Evolutionary conservation across 495 filamentous ascomycete genomes (phyloP), one percentile per base, ranked within the genome.

Genomic region (Xylaria flabelliformis): DNA sequence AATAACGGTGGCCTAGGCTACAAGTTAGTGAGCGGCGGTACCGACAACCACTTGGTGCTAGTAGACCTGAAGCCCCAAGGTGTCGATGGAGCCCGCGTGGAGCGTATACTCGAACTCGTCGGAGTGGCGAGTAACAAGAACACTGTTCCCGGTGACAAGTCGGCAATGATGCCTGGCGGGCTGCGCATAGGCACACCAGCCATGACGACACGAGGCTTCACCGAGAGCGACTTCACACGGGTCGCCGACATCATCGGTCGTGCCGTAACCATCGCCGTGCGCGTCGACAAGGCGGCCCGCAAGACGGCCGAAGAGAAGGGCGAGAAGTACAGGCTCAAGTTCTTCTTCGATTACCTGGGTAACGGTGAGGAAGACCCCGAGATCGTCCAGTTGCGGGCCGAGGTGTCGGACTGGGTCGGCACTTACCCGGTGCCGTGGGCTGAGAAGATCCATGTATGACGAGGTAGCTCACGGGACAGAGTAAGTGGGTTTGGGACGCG

Each of bases 71-170:
- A 97, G 85, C 93, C 92, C 70, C 92, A 92, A 73, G 89, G 89
- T 24, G 89, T 99, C 21, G 96, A 99, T 77, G 96, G 96, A 64
- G 94, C 93, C 19, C 91, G 96, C 19, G 96, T 99, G 7, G 96
- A 99, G 87, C 91, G 95, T 42, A 91, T 99, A 6, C 86, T 99
- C 7, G 96, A 99, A 80, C 90, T 97, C 10, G 94, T 96, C 64
- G 94, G 95, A 72, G 94, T 99, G 41, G 96, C 97, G 24, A 92
- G 92, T 79, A 99, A 99, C 86, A 99, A 99, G 87, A 99, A 99
- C 83, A 98, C 96, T 15, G 97, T 98, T 0, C 96, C 97, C 5
- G 96, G 97, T 17, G 96, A 99, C 82, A 92, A 91, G 75, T 97
- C 94, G 19, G 96, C 96, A 3, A 86, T 99, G 73, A 93, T 93